Evolutionary conservation across 2,329 filamentous ascomycete species (phyloP).

Genomic region (Scedosporium boydii): DNA sequence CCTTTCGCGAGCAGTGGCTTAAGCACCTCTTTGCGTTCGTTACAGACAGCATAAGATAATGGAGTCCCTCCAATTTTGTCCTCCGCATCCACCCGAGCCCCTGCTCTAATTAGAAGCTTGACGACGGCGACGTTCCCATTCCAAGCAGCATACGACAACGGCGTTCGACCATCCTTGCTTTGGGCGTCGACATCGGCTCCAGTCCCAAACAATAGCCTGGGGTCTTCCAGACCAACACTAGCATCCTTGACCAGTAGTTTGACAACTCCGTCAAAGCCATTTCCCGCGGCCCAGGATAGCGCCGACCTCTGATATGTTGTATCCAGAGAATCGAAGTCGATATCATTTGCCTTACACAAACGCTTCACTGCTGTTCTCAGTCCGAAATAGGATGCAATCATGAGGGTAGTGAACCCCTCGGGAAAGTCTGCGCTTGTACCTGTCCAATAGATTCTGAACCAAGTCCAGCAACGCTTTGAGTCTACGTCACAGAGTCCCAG

Average conservation of each 20-base stretch:
- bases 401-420: not conserved
- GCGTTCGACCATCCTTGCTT: not conserved
- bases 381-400: not conserved
- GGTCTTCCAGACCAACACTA: not conserved
- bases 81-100: too few relatives aligned
- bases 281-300: not conserved
- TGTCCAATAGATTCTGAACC: not conserved
- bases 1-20: not conserved
- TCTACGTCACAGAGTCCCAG: not conserved
- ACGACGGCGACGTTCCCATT: not conserved
- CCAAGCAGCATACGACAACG: slow-evolving; percentile 1
- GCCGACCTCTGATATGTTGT: not conserved
- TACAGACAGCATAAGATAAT: too few relatives aligned
- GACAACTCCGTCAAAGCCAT: not conserved
- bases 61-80: too few relatives aligned
- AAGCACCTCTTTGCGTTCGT: too few relatives aligned
- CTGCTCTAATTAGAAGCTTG: not conserved
- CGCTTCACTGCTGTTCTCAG: not conserved
- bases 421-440: not conserved
- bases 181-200: not conserved
- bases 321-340: not conserved
- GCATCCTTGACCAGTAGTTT: slow-evolving; percentile 2
- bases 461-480: not conserved
- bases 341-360: not conserved
- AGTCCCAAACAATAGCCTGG: not conserved